Evolutionary conservation across 371 early-diverging fungal genomes (phyloP).

Genomic region (Circinella minor): DNA sequence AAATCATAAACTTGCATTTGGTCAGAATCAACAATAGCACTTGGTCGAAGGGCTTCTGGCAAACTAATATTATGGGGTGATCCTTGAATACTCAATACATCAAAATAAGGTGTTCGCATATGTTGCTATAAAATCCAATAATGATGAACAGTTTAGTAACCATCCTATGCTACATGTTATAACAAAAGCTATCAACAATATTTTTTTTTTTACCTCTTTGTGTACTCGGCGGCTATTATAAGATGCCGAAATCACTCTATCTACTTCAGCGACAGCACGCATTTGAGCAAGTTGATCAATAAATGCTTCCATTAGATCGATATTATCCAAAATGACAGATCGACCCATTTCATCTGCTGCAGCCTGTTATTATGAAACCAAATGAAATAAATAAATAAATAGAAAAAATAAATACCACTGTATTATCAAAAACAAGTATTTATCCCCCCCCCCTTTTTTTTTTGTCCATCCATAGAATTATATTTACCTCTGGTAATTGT

Average conservation of each 20-base stretch:
- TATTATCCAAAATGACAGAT: constrained; percentile 84
- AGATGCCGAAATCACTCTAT: constrained; percentile 72
- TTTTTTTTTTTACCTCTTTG: constrained; percentile 66
- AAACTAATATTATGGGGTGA: constrained; percentile 80
- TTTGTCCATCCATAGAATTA: too few relatives aligned
- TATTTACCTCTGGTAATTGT: constrained; percentile 74
- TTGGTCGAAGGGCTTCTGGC: constrained; percentile 82
- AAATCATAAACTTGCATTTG: constrained; percentile 49
- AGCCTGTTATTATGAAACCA: constrained; percentile 1
- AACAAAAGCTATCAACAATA: neutral
- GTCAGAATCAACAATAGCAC: constrained; percentile 73
- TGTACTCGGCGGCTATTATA: constrained; percentile 78
- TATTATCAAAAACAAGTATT: too few relatives aligned
- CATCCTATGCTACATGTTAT: neutral
- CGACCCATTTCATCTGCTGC: constrained; percentile 81
- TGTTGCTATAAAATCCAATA: constrained; percentile 38
- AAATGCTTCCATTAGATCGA: constrained; percentile 87
- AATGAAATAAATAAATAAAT: neutral
- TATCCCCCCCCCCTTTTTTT: too few relatives aligned
- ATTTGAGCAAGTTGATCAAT: constrained; percentile 92
- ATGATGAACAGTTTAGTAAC: neutral
- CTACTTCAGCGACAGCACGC: constrained; percentile 85
- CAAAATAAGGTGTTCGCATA: constrained; percentile 84
- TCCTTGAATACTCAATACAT: constrained; percentile 72
- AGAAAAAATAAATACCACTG: too few relatives aligned